Evolutionary conservation across 345 rosid species (phyloP), one percentile per base, ranked within the genome.

Genomic region (Rhizophora apiculata): DNA sequence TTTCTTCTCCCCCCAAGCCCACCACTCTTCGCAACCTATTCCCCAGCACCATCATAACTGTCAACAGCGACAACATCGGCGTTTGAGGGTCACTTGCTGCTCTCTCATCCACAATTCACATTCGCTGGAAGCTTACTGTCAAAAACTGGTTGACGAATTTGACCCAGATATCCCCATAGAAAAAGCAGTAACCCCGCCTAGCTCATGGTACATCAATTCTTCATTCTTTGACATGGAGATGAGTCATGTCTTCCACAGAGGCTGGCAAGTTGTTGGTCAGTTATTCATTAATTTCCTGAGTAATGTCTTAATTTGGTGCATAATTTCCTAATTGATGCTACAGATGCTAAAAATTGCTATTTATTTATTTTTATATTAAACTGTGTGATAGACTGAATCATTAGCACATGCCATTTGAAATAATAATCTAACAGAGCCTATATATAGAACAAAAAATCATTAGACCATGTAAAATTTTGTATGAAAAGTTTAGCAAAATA

Each of bases 231-330:
- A 80, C 58, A 72, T 76, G 26, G 98, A 89, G 74, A 85, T 93
- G 68, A 78, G 83, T 60, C 85, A 76, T 16, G 81, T 93, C 83
- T 93, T 93, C 84, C 85, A 81, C 70, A 80, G 82, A 76, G 94
- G 94, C 62, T 93, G 98, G 97, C 92, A 86, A 75, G 92, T 86
- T 5, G 90, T 93, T 64, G 96, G 97, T 93, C 64, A 52, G 88
- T 79, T 59, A 10, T 55, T 55, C 60, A 20, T 26, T 55, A 10
- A 22, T 43, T 43, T 43, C 19, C 49, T 15, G 49, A 15, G 49
- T 43, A 13, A 43, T 3, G 5, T 13, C 15, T 43, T 13, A 11
- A 43, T 43, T 13, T 43, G 49, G 5, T 43, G 18, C 49, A 43
- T 43, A 43, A 43, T 43, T 43, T 43, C 49, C 49, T 43, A 43